phyloP scores from a whole-genome alignment of 192 early-diverging fungal genomes.

The Linnemannia zychae region DNA sequence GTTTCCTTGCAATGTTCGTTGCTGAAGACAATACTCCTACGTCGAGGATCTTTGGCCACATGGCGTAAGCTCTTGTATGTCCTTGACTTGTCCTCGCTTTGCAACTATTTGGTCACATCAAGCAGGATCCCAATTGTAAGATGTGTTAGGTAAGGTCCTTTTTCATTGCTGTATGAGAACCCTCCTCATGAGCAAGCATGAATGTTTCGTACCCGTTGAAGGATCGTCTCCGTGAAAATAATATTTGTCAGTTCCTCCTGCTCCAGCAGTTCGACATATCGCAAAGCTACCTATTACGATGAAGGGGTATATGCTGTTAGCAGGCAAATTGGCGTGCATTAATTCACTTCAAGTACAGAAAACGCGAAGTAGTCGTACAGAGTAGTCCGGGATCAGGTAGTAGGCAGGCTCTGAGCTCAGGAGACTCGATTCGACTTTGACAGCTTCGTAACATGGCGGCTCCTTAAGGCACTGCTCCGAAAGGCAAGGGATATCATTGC shows the following conservation, averaged over 20 bases:
- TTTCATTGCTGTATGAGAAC: neutral
- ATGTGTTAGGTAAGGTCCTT: too few species aligned
- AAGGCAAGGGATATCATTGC: slow-evolving; percentile 70
- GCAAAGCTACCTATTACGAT: slow-evolving; percentile 54
- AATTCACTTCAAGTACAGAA: neutral
- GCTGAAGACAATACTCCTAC: slow-evolving; percentile 74
- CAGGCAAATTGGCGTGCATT: neutral
- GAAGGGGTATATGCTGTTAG: neutral
- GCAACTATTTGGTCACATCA: slow-evolving; percentile 56
- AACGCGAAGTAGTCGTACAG: slow-evolving; percentile 28
- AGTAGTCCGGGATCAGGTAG: slow-evolving; percentile 68
- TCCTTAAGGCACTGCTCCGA: slow-evolving; percentile 56
- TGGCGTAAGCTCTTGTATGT: slow-evolving; percentile 74
- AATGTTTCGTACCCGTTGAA: slow-evolving; percentile 60
- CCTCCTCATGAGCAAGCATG: neutral
- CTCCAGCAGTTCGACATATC: slow-evolving; percentile 81
- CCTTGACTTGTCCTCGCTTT: slow-evolving; percentile 71
- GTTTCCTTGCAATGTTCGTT: slow-evolving; percentile 76
- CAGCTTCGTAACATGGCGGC: slow-evolving; percentile 48
- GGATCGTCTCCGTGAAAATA: slow-evolving; percentile 76
- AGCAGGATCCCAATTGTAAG: neutral
- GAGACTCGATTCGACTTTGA: slow-evolving; percentile 51
- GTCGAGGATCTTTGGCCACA: slow-evolving; percentile 66
- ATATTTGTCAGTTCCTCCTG: slow-evolving; percentile 74
- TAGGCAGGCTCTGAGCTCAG: slow-evolving; percentile 53